Evolutionary conservation across 106 monocot genomes (phyloP), one percentile per base, ranked within the genome.

Genomic region (Triglochin maritima): DNA sequence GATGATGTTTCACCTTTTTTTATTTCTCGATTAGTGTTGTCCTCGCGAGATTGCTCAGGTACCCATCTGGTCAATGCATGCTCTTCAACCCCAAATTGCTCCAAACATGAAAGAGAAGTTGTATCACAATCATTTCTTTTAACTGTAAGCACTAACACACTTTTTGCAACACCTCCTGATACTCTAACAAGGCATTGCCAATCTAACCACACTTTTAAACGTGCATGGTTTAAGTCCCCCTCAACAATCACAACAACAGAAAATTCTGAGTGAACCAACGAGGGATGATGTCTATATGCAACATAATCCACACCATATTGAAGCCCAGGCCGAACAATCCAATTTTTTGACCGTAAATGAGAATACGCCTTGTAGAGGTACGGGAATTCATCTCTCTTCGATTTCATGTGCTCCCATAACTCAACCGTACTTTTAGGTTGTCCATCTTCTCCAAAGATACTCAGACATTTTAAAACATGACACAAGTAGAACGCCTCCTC

Each of bases 261-360:
- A 64, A 73, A 88, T 49, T 88, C 86, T 0, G 88, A 83, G 59
- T 88, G 93, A 50, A 88, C 83, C 6, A 88, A 76, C 16, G 85
- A 77, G 7, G 93, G 93, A 60, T 93, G 93, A 52, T 88, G 88
- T 2, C 87, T 71, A 41, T 95, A 95, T 0, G 77, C 87, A 7
- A 95, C 94, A 66, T 82, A 95, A 52, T 95, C 87, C 17, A 74
- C 85, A 7, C 89, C 86, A 64, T 86, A 86, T 54, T 89, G 88
- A 4, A 44, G 56, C 3, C 89, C 86, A 9, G 68, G 59, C 1
- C 80, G 71, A 59, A 94, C 84, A 4, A 94, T 84, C 89, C 84
- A 94, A 49, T 89, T 89, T 81, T 89, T 94, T 0, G 61, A 11
- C 16, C 89, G 62, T 0, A 95, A 70, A 79, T 95, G 85, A 56